Conservation (phyloP, 2,329 filamentous ascomycete genomes). For the Grosmannia serpens region DNA sequence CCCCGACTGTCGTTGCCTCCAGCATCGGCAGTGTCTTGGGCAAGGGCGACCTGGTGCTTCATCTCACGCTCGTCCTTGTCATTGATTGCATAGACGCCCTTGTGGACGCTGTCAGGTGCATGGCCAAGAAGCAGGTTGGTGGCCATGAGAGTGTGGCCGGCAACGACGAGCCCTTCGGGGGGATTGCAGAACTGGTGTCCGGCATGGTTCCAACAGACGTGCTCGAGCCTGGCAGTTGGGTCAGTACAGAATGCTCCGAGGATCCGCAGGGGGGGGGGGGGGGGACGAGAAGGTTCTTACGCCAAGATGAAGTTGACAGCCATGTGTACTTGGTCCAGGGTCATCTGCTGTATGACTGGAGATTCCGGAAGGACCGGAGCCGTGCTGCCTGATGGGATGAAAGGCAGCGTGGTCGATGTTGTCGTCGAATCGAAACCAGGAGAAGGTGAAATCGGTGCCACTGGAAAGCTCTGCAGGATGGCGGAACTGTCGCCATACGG, state of each 20-base stretch:
- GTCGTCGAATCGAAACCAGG: neutral
- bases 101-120: constrained; percentile 24
- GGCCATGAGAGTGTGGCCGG: constrained; percentile 34
- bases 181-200: constrained; percentile 18
- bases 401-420: neutral
- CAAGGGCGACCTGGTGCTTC: neutral
- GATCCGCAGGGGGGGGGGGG: neutral
- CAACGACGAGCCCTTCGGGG: constrained; percentile 5
- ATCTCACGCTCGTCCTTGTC: constrained; percentile 8
- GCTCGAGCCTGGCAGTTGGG: constrained; percentile 30
- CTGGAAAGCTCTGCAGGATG: neutral
- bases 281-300: constrained; percentile 21
- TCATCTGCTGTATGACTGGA: constrained; percentile 16
- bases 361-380: neutral
- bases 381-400: neutral
- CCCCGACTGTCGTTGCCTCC: neutral
- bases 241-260: neutral
- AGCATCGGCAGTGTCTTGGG: neutral
- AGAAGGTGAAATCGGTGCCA: neutral
- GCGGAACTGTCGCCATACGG: neutral
- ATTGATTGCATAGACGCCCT: constrained; percentile 6
- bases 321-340: constrained; percentile 28
- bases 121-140: constrained; percentile 28
- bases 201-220: constrained; percentile 41
- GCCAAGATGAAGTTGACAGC: constrained; percentile 43